Evolutionary conservation across 768 basidiomycete genomes (phyloP).

Genomic region (Vararia minispora): DNA sequence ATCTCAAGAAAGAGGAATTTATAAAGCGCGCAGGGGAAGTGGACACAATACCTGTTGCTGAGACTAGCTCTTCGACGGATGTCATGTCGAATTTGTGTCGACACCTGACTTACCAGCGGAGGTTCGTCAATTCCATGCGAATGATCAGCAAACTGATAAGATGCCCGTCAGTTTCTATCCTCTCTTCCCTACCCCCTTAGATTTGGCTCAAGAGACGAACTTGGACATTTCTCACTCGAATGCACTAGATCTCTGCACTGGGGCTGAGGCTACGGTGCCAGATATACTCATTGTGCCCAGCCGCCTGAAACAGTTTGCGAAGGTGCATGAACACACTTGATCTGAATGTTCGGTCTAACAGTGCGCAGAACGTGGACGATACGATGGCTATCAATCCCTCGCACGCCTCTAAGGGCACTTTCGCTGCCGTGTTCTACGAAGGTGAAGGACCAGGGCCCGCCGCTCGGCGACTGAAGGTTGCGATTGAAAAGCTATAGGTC

Average conservation of each 20-base stretch:
- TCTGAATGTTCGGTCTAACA: constrained; percentile 39
- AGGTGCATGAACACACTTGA: constrained; percentile 36
- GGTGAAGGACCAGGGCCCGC: constrained; percentile 5
- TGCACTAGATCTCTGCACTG: constrained; percentile 26
- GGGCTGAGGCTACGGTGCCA: constrained; percentile 38
- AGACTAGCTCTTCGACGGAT: constrained; percentile 46
- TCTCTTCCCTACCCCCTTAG: constrained; percentile 76
- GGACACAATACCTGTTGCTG: constrained; percentile 27
- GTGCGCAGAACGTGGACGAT: constrained; percentile 58
- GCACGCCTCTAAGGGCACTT: constrained; percentile 51
- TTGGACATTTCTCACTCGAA: constrained; percentile 77
- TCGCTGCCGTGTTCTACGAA: constrained; percentile 29
- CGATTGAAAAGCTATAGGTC: constrained; percentile 7
- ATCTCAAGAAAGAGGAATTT: constrained; percentile 77
- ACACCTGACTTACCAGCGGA: constrained; percentile 79
- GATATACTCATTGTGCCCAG: constrained; percentile 86
- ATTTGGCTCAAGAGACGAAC: constrained; percentile 71
- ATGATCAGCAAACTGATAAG: not conserved
- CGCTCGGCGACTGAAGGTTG: constrained; percentile 7
- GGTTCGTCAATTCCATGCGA: constrained; percentile 30
- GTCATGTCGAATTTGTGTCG: constrained; percentile 69
- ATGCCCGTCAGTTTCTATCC: constrained; percentile 74
- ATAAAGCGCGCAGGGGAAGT: constrained; percentile 56
- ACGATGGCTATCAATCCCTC: constrained; percentile 84
- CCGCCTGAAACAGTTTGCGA: constrained; percentile 80